Percentiles rank a stretch among this genome's conserved stretches.
phyloP scores from a whole-genome alignment of 1,284 basidiomycete species.

The Thelephora terrestris region DNA sequence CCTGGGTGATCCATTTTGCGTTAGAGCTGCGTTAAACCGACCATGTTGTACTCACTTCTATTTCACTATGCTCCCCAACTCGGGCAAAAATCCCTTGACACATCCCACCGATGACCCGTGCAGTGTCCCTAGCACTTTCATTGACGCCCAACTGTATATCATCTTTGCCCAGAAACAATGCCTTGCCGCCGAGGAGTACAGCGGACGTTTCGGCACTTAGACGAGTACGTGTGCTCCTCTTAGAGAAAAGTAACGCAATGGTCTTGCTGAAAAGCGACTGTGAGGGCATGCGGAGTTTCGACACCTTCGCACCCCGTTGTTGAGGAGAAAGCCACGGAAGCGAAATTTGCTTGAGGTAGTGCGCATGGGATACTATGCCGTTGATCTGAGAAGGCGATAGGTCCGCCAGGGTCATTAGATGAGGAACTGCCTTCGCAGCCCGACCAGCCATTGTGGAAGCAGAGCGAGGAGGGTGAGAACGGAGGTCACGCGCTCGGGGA shows the following conservation, averaged over 20 bases:
- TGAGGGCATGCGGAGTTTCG: conserved; percentile 45
- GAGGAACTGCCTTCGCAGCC: conserved; percentile 34
- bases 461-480: too few relatives aligned
- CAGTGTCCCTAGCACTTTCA: conserved; percentile 79
- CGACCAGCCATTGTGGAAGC: background rate
- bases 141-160: conserved; percentile 98
- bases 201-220: conserved; percentile 81
- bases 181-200: conserved; percentile 73
- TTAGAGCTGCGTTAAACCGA: background rate
- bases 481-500: too few relatives aligned
- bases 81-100: conserved; percentile 96
- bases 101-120: conserved; percentile 88
- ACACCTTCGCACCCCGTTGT: conserved; percentile 15
- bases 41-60: conserved; percentile 54
- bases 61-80: conserved; percentile 85
- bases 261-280: conserved; percentile 72
- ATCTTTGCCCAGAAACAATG: conserved; percentile 83
- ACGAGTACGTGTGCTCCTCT: conserved; percentile 89
- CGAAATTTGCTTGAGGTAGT: conserved; percentile 50
- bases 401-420: conserved; percentile 81
- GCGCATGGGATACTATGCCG: conserved; percentile 50
- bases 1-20: conserved; percentile 34
- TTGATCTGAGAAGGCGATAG: conserved; percentile 63
- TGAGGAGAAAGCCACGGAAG: conserved; percentile 47
- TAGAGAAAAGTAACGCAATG: conserved; percentile 86